Evolutionary conservation across 2,329 filamentous ascomycete species (phyloP).

Genomic region (Byssothecium circinans): DNA sequence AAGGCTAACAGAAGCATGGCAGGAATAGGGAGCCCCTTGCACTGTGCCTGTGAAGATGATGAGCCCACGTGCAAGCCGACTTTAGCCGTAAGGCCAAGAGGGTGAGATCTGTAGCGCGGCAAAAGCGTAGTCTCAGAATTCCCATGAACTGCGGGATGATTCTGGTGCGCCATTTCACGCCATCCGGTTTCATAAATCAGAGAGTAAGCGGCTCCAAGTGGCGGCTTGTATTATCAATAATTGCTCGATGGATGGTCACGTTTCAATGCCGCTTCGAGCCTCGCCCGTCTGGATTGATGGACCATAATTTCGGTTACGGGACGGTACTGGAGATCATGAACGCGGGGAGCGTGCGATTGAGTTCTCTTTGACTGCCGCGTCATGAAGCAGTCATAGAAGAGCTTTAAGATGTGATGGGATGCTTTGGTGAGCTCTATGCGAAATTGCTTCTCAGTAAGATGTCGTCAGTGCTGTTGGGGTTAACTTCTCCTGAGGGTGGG

Average conservation of each 20-base stretch:
- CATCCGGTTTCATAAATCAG: background rate
- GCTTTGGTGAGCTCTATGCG: slow-evolving; percentile 3
- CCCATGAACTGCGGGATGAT: background rate
- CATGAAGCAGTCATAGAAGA: background rate
- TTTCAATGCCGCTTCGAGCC: slow-evolving; percentile 18
- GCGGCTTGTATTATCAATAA: slow-evolving; percentile 4
- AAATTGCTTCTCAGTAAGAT: slow-evolving; percentile 7
- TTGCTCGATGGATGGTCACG: slow-evolving; percentile 6
- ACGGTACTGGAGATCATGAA: slow-evolving; percentile 26
- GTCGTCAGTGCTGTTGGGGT: slow-evolving; percentile 3
- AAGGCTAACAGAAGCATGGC: too few relatives aligned
- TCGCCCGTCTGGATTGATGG: slow-evolving; percentile 4
- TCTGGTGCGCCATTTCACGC: background rate
- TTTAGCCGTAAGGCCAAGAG: slow-evolving; percentile 17
- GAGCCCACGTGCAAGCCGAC: slow-evolving; percentile 12
- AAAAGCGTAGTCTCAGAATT: slow-evolving; percentile 2
- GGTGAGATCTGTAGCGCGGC: slow-evolving; percentile 1
- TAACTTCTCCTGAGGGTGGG: too few relatives aligned
- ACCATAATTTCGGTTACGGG: slow-evolving; percentile 22
- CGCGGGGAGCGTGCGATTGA: slow-evolving; percentile 6
- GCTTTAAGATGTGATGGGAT: background rate
- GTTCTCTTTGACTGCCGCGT: slow-evolving; percentile 4
- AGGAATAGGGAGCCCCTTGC: slow-evolving; percentile 10
- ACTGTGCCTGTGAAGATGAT: slow-evolving; percentile 17
- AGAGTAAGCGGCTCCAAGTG: slow-evolving; percentile 1